Percentiles rank a stretch among this genome's conserved stretches.
Evolutionary conservation across 306 rosid species (phyloP).

Genomic region (Fragaria vesca): DNA sequence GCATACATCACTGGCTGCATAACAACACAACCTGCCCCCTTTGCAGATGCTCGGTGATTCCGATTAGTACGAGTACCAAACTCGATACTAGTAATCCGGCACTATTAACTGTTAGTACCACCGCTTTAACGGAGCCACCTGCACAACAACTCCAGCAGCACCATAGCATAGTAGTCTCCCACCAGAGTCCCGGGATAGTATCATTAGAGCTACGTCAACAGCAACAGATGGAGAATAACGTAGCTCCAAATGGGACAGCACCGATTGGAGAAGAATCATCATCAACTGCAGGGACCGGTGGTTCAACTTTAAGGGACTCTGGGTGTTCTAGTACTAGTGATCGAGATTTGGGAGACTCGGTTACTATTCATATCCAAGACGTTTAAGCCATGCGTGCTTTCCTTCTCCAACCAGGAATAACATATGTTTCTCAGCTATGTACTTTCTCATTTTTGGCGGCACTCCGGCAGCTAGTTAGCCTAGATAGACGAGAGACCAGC

Average conservation of each 20-base stretch:
- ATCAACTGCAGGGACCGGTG: background rate
- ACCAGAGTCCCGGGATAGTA: constrained; percentile 18
- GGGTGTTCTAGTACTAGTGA: constrained; percentile 1
- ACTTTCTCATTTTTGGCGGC: background rate
- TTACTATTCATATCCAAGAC: constrained; percentile 23
- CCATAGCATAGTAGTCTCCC: constrained; percentile 3
- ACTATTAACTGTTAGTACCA: background rate
- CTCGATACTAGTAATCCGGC: background rate
- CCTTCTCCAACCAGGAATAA: background rate
- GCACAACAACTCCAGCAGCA: constrained; percentile 6
- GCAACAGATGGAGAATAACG: background rate
- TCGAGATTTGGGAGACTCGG: constrained; percentile 25
- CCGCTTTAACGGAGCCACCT: background rate
- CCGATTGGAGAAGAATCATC: constrained; percentile 20
- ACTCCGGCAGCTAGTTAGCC: background rate
- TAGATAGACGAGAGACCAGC: background rate
- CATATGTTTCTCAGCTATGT: background rate
- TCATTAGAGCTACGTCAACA: constrained; percentile 20
- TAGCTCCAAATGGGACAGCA: background rate
- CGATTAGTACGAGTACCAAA: constrained; percentile 29
- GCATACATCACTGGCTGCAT: constrained; percentile 75
- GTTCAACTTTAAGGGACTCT: constrained; percentile 11
- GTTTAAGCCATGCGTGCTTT: background rate
- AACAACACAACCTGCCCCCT: constrained; percentile 82
- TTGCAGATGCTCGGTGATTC: constrained; percentile 65